Percentiles rank a stretch among this genome's conserved stretches.
phyloP scores from a whole-genome alignment of 2,329 filamentous ascomycete species.

The Beauveria scarabaeidicola region DNA sequence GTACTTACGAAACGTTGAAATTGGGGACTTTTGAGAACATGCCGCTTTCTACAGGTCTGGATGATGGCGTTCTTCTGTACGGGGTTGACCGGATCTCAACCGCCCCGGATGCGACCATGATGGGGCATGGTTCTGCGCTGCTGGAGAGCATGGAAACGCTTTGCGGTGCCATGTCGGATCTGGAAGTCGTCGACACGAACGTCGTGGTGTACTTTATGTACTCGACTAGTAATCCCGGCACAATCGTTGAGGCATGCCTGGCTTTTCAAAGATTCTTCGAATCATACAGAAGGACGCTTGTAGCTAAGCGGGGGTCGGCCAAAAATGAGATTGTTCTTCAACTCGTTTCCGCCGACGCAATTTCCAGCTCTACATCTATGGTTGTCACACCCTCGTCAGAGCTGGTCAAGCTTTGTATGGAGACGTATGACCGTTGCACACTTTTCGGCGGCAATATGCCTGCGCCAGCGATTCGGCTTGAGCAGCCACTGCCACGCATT shows the following conservation, averaged over 20 bases:
- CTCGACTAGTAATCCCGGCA: conserved; percentile 50
- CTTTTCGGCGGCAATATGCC: conserved; percentile 48
- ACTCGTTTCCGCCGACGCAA: conserved; percentile 58
- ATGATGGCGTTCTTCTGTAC: conserved; percentile 41
- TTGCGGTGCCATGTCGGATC: conserved; percentile 35
- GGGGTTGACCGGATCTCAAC: conserved; percentile 38
- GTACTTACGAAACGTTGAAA: conserved; percentile 65
- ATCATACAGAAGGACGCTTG: conserved; percentile 36
- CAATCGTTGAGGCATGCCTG: conserved; percentile 61
- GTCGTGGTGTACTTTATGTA: conserved; percentile 73
- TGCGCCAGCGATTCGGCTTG: conserved; percentile 64
- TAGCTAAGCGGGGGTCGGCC: conserved; percentile 33
- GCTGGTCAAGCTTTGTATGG: conserved; percentile 56
- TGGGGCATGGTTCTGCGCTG: conserved; percentile 36
- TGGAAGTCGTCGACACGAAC: conserved; percentile 42
- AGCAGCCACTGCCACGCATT: conserved; percentile 57
- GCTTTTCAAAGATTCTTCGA: conserved; percentile 68
- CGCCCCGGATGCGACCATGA: conserved; percentile 32
- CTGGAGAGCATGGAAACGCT: conserved; percentile 41
- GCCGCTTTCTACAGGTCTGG: conserved; percentile 28
- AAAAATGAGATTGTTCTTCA: conserved; percentile 67
- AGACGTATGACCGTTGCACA: conserved; percentile 70
- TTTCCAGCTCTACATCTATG: conserved; percentile 55
- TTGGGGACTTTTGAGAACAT: conserved; percentile 56
- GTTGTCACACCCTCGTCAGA: conserved; percentile 53